These are phyloP conservation scores for Miamiensis avidus DNA, from an alignment of 169 alveolate genomes.

Conservation along the genomic window DNA sequence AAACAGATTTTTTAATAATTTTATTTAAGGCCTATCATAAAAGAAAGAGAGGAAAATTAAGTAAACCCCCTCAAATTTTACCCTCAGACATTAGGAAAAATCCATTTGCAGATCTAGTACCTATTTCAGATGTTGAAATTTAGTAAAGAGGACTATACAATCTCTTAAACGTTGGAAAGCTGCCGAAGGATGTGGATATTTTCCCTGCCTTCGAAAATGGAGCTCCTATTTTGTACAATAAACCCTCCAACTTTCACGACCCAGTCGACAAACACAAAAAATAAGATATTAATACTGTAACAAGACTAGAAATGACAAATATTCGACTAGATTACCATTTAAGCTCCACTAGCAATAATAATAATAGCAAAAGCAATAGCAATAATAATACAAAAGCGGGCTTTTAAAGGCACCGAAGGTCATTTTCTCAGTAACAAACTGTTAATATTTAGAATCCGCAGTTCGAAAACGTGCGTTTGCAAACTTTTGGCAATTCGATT, in stretches of 20 bases:
- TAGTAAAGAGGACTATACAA: conserved; percentile 3
- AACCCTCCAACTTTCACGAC: conserved; percentile 1
- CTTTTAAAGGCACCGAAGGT: neutral
- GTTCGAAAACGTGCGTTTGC: too few relatives aligned
- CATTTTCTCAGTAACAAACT: too few relatives aligned
- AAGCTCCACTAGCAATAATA: neutral
- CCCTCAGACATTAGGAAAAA: conserved; percentile 22
- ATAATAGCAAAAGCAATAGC: too few relatives aligned
- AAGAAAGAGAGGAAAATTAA: neutral
- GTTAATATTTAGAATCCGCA: too few relatives aligned
- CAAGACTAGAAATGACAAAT: neutral
- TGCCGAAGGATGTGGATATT: conserved; percentile 23
- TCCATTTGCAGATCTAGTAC: conserved; percentile 19
- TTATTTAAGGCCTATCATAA: too few relatives aligned
- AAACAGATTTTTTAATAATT: too few relatives aligned
- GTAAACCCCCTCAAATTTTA: conserved; percentile 9
- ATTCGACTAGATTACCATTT: neutral
- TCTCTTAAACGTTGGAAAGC: neutral
- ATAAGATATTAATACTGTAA: neutral
- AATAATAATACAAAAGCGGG: neutral
- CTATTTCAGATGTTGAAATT: conserved; percentile 16
- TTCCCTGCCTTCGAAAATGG: conserved; percentile 12
- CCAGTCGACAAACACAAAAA: neutral
- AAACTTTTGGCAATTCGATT: too few relatives aligned
- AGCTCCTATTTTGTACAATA: conserved; percentile 2